phyloP scores from a whole-genome alignment of 371 early-diverging fungal genomes.

The Choanephora cucurbitarum region DNA sequence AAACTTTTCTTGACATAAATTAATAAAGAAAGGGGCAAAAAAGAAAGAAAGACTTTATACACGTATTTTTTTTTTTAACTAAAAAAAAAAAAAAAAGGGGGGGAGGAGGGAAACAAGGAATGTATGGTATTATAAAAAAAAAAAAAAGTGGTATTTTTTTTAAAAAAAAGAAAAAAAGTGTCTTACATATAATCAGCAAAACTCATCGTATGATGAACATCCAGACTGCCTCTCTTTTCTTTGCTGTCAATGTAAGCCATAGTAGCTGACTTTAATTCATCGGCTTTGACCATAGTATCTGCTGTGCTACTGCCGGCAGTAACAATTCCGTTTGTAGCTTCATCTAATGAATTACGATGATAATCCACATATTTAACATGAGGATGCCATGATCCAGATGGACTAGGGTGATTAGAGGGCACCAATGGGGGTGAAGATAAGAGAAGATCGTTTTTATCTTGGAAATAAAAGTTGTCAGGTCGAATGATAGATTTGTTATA shows the following conservation, averaged over 20 bases:
- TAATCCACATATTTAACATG: neutral
- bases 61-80: too few species aligned
- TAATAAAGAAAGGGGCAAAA: too few species aligned
- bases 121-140: too few species aligned
- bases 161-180: too few species aligned
- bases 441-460: neutral
- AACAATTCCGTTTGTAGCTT: constrained; percentile 3
- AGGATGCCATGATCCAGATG: neutral
- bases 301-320: constrained; percentile 17
- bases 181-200: neutral
- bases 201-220: neutral
- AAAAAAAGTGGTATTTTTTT: too few species aligned
- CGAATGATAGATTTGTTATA: neutral
- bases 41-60: too few species aligned
- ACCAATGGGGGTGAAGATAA: neutral
- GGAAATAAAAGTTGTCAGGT: constrained; percentile 2
- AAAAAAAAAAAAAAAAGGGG: too few species aligned
- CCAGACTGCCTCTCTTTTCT: neutral
- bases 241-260: neutral
- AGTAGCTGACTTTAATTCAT: neutral
- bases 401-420: neutral
- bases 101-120: too few species aligned
- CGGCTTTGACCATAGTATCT: neutral
- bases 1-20: too few species aligned
- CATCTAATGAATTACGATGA: constrained; percentile 13